Evolutionary conservation across 768 basidiomycete genomes (phyloP).

Genomic region (Suillus subalutaceus): DNA sequence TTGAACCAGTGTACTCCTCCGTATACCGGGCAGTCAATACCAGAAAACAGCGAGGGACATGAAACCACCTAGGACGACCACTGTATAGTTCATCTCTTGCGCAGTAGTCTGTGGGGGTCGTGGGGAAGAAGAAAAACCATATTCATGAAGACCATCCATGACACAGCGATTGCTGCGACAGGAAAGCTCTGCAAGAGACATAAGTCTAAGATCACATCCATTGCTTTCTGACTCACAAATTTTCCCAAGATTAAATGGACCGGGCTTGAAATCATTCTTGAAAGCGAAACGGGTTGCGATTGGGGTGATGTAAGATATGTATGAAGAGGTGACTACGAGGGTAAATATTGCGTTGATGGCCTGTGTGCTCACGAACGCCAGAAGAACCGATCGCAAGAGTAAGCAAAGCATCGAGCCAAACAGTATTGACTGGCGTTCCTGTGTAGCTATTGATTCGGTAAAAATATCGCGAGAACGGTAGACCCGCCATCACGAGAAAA

Average conservation of each 20-base stretch:
- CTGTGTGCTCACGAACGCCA: conserved; percentile 60
- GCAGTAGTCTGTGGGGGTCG: conserved; percentile 30
- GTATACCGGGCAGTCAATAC: conserved; percentile 22
- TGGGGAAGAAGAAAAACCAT: conserved; percentile 37
- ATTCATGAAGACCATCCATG: conserved; percentile 42
- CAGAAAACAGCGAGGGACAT: conserved; percentile 32
- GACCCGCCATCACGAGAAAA: conserved; percentile 69
- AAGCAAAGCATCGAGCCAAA: conserved; percentile 50
- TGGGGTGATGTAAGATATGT: conserved; percentile 57
- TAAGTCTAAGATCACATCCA: neutral
- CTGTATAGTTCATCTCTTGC: conserved; percentile 41
- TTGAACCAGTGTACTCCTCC: conserved; percentile 34
- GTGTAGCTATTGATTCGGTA: conserved; percentile 59
- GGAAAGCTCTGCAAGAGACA: conserved; percentile 28
- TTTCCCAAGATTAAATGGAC: conserved; percentile 57
- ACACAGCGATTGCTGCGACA: conserved; percentile 33
- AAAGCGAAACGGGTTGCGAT: conserved; percentile 54
- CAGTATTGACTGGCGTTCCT: conserved; percentile 58
- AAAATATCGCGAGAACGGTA: conserved; percentile 64
- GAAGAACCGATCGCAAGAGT: conserved; percentile 55
- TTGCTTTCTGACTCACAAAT: neutral
- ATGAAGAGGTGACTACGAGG: conserved; percentile 46
- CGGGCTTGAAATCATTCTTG: conserved; percentile 53
- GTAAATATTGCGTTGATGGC: conserved; percentile 66
- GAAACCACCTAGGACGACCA: conserved; percentile 38